These are phyloP conservation scores for Cytospora schulzeri DNA, from an alignment of 2,329 filamentous ascomycete species.

Conservation along the genomic window DNA sequence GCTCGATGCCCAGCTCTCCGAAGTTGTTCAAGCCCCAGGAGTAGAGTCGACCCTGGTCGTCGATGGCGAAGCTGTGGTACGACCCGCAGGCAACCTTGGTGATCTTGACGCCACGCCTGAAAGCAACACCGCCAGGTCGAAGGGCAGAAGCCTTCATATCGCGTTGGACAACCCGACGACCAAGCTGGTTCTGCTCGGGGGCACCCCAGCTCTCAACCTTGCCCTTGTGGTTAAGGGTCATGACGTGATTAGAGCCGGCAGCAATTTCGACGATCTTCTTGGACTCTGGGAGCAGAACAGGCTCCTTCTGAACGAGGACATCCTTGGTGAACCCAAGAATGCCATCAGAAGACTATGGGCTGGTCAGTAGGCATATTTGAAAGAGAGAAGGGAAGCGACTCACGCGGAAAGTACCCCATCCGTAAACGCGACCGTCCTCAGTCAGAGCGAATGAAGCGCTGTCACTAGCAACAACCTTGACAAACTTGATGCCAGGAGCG, in stretches of 20 bases:
- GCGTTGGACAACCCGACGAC: conserved; percentile 61
- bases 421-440: conserved; percentile 75
- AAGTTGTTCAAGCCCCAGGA: conserved; percentile 89
- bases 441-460: conserved; percentile 77
- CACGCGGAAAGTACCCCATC: conserved; percentile 79
- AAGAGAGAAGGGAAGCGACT: conserved; percentile 13
- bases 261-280: conserved; percentile 67
- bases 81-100: conserved; percentile 66
- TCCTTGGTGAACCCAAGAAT: conserved; percentile 42
- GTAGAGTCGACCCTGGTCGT: conserved; percentile 70
- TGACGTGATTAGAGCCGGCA: conserved; percentile 71
- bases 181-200: conserved; percentile 66
- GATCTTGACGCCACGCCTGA: conserved; percentile 59
- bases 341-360: conserved; percentile 47
- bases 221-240: conserved; percentile 67
- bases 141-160: conserved; percentile 41
- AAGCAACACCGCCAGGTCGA: conserved; percentile 37
- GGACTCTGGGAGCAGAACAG: conserved; percentile 60
- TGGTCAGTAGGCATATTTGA: conserved; percentile 18
- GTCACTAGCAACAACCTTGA: conserved; percentile 71
- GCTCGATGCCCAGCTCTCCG: conserved; percentile 70
- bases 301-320: conserved; percentile 47
- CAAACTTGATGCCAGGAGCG: conserved; percentile 38
- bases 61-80: conserved; percentile 84
- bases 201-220: conserved; percentile 72